Evolutionary conservation across 1,284 basidiomycete species (phyloP).

Genomic region (Microbotryum scabiosae): DNA sequence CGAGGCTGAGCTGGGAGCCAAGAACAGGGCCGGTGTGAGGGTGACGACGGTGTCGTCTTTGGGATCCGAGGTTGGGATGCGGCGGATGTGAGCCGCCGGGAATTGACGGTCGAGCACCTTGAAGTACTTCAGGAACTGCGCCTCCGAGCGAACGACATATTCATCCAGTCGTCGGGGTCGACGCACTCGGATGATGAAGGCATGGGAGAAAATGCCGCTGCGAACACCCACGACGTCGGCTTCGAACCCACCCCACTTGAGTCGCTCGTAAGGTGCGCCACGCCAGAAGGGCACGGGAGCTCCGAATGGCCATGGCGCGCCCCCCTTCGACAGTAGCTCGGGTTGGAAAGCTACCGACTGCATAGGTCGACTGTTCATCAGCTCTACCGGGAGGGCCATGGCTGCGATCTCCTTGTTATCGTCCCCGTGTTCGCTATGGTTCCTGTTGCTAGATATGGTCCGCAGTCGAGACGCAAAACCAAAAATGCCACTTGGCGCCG

Average conservation of each 20-base stretch:
- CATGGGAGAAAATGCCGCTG: conserved; percentile 17
- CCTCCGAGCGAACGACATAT: conserved; percentile 30
- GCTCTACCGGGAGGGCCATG: conserved; percentile 14
- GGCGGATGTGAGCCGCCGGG: conserved; percentile 27
- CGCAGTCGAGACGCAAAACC: too few relatives aligned
- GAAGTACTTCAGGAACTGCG: conserved; percentile 29
- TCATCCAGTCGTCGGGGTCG: conserved; percentile 31
- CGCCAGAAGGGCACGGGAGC: conserved; percentile 27
- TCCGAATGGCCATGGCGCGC: conserved; percentile 28
- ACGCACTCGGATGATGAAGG: conserved; percentile 32
- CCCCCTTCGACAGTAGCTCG: conserved; percentile 18
- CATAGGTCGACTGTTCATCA: conserved; percentile 7
- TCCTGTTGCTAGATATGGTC: too few relatives aligned
- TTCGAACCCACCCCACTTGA: conserved; percentile 34
- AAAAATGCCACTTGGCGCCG: too few relatives aligned
- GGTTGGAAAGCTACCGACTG: conserved; percentile 4
- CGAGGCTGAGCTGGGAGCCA: conserved; percentile 6
- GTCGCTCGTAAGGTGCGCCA: conserved; percentile 23
- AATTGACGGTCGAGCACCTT: conserved; percentile 21
- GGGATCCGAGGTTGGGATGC: conserved; percentile 20
- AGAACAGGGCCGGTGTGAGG: conserved; percentile 3
- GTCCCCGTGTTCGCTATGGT: too few relatives aligned
- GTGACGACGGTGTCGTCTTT: conserved; percentile 21
- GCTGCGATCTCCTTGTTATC: conserved; percentile 6
- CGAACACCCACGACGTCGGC: conserved; percentile 30